phyloP scores from a whole-genome alignment of 768 basidiomycete species.

The Cubamyces lactineus region DNA sequence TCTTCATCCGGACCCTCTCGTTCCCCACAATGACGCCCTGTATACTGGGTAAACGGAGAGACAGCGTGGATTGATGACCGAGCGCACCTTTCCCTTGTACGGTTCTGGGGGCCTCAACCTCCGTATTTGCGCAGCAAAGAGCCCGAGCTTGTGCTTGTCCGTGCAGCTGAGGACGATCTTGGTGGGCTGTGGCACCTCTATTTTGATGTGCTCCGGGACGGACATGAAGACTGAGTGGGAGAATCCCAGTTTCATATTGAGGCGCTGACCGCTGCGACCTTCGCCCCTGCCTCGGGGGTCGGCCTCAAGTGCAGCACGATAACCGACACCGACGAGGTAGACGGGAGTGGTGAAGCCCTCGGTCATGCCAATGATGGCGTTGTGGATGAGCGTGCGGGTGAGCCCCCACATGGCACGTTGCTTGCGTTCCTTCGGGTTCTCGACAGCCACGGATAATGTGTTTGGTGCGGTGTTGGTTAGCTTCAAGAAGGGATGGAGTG shows the following conservation, averaged over 20 bases:
- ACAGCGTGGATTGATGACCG: conserved; percentile 9
- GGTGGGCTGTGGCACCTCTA: conserved; percentile 79
- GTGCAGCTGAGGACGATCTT: conserved; percentile 82
- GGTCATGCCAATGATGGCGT: conserved; percentile 89
- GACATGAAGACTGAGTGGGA: conserved; percentile 86
- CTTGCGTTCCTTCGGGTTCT: conserved; percentile 67
- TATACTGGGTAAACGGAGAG: conserved; percentile 1
- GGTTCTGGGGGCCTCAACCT: conserved; percentile 90
- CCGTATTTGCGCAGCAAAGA: conserved; percentile 87
- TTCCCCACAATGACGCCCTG: conserved; percentile 95
- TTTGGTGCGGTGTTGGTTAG: conserved; percentile 40
- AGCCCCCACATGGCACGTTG: conserved; percentile 97
- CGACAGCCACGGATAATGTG: conserved; percentile 44
- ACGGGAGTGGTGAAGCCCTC: conserved; percentile 83
- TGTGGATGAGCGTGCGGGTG: conserved; percentile 85
- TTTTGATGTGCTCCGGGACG: conserved; percentile 81
- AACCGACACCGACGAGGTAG: conserved; percentile 94
- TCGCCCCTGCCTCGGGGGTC: conserved; percentile 64
- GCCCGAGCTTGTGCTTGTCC: conserved; percentile 85
- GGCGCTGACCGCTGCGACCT: conserved; percentile 62
- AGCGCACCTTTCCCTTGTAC: conserved; percentile 93
- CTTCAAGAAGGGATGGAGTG: conserved; percentile 51
- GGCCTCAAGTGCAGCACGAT: conserved; percentile 83
- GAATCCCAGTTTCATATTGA: conserved; percentile 93
- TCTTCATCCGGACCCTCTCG: conserved; percentile 89